A percentile compares a stretch with the other conserved stretches of the same genome.
Evolutionary conservation across 176 grass and related monocot genomes (phyloP).

Genomic region (Hsuehochloa calcarea): DNA sequence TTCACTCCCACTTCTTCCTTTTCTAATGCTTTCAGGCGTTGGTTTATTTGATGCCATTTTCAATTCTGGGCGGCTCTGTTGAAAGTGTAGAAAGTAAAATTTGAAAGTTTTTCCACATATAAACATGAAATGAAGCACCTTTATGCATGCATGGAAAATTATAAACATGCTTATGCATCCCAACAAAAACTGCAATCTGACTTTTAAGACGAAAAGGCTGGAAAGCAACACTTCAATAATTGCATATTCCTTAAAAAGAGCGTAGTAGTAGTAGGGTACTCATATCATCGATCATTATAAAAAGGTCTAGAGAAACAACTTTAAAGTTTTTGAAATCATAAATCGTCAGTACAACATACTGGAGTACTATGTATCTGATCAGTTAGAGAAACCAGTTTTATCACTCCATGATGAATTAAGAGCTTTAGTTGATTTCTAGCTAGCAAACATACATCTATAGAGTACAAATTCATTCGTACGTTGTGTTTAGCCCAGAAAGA

Average conservation of each 20-base stretch:
- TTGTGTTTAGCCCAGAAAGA: neutral
- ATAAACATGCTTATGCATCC: slow-evolving; percentile 7
- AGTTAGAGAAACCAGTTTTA: neutral
- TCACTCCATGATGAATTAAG: neutral
- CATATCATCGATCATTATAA: slow-evolving; percentile 39
- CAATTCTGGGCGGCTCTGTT: neutral
- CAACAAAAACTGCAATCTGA: slow-evolving; percentile 51
- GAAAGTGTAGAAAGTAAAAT: neutral
- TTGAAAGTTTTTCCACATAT: neutral
- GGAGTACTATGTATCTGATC: slow-evolving; percentile 2
- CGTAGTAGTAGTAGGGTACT: slow-evolving; percentile 28
- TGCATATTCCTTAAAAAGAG: slow-evolving; percentile 41
- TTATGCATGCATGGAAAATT: neutral
- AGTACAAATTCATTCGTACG: neutral
- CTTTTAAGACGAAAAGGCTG: slow-evolving; percentile 31
- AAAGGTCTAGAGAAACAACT: slow-evolving; percentile 16
- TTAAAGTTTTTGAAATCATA: slow-evolving; percentile 23
- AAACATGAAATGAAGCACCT: neutral
- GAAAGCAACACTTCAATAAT: slow-evolving; percentile 48
- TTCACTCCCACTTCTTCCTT: neutral
- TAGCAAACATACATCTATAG: neutral
- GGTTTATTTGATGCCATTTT: neutral
- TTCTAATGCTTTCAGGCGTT: neutral
- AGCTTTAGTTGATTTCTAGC: neutral
- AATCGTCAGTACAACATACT: neutral